phyloP scores from a whole-genome alignment of 2,329 filamentous ascomycete species.

The Penicillium sp. region DNA sequence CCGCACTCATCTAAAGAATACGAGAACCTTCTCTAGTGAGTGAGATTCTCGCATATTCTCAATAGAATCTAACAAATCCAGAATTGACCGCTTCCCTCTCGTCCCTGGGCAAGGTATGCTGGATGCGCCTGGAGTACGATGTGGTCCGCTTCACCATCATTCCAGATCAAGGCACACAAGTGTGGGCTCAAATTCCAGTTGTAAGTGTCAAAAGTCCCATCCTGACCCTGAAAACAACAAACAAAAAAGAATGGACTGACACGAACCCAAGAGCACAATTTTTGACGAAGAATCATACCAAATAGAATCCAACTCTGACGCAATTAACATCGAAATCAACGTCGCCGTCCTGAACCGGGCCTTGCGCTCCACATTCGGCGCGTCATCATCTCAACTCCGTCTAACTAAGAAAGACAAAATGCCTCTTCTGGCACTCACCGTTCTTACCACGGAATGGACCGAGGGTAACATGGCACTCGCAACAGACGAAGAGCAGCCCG shows the following conservation, averaged over 20 bases:
- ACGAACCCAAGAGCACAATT: constrained; percentile 63
- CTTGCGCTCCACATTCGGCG: constrained; percentile 82
- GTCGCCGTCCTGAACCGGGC: constrained; percentile 84
- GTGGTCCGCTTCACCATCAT: constrained; percentile 92
- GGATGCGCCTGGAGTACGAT: constrained; percentile 84
- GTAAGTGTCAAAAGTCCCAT: constrained; percentile 26
- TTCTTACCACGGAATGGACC: constrained; percentile 61
- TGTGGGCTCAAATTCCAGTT: constrained; percentile 73
- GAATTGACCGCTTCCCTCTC: constrained; percentile 63
- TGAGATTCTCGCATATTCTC: neutral
- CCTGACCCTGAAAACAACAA: too few species aligned
- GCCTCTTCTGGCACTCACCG: constrained; percentile 84
- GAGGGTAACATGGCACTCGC: constrained; percentile 56
- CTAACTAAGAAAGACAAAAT: constrained; percentile 89
- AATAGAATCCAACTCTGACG: constrained; percentile 85
- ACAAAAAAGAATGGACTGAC: neutral
- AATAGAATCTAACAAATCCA: constrained; percentile 9
- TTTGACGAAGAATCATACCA: constrained; percentile 75
- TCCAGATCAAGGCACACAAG: constrained; percentile 89
- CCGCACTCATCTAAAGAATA: constrained; percentile 32
- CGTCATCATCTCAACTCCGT: constrained; percentile 76
- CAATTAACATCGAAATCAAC: constrained; percentile 94
- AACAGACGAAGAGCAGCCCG: constrained; percentile 39
- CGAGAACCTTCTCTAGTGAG: constrained; percentile 22
- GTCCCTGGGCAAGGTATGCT: constrained; percentile 76